Conservation (phyloP, 1,139 yeast species). For the Pichia sp. region DNA sequence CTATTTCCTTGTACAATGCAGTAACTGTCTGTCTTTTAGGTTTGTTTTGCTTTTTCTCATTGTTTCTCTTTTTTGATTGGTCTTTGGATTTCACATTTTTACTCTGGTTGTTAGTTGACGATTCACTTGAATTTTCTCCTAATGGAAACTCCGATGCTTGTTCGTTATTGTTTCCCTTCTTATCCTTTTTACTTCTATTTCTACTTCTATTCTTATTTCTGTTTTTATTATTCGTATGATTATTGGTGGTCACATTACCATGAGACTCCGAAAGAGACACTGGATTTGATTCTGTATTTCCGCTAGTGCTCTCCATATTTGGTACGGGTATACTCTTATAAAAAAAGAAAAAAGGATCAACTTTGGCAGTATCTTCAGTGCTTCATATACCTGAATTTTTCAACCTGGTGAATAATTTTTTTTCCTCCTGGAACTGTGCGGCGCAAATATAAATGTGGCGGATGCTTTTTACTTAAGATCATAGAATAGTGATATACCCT, state of each 20-base stretch:
- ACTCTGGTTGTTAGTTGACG: neutral
- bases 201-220: neutral
- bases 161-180: neutral
- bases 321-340: too few relatives aligned
- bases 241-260: neutral
- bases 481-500: too few relatives aligned
- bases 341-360: too few relatives aligned
- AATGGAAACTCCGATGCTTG: neutral
- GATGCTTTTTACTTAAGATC: too few relatives aligned
- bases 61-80: neutral
- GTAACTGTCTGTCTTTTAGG: neutral
- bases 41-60: neutral
- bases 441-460: too few relatives aligned
- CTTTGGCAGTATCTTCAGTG: too few relatives aligned
- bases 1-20: constrained; percentile 6
- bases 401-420: too few relatives aligned
- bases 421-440: too few relatives aligned
- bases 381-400: too few relatives aligned
- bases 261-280: too few relatives aligned
- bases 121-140: neutral
- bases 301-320: neutral
- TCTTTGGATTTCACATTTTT: neutral
- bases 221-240: neutral
- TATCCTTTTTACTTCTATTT: neutral
- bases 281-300: neutral